These are phyloP conservation scores for Leptographium radiaticola DNA, from an alignment of 2,329 filamentous ascomycete species.

Conservation along the genomic window DNA sequence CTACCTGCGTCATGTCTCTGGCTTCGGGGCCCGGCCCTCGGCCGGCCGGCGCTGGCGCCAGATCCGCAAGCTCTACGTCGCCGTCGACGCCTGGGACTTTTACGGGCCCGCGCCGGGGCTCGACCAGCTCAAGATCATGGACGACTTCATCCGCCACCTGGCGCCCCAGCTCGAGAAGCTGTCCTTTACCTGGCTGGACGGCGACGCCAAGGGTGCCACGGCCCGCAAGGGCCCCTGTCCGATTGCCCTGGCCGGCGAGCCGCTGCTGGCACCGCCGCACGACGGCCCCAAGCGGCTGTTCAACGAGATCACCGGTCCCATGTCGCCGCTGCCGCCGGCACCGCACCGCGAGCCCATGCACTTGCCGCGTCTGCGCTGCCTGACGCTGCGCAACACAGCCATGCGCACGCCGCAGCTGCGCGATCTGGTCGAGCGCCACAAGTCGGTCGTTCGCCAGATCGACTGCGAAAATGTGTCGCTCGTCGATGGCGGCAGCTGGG, in stretches of 20 bases:
- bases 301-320: conserved; percentile 50
- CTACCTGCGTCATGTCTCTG: conserved; percentile 62
- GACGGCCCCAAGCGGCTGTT: conserved; percentile 44
- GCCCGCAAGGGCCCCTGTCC: conserved; percentile 56
- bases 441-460: conserved; percentile 57
- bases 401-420: conserved; percentile 62
- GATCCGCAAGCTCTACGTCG: conserved; percentile 60
- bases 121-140: conserved; percentile 65
- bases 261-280: conserved; percentile 48
- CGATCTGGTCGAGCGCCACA: conserved; percentile 54
- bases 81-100: conserved; percentile 59
- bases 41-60: conserved; percentile 64
- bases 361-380: conserved; percentile 54
- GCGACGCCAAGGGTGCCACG: background rate
- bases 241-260: conserved; percentile 55
- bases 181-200: conserved; percentile 57
- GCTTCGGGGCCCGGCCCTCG: conserved; percentile 61
- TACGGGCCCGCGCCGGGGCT: conserved; percentile 43
- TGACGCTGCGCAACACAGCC: conserved; percentile 59
- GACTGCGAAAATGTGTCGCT: conserved; percentile 68
- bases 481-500: conserved; percentile 58
- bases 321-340: conserved; percentile 45
- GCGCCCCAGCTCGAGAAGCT: conserved; percentile 54
- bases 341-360: conserved; percentile 40
- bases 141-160: conserved; percentile 66